Conservation (phyloP, 2,329 filamentous ascomycete species). For the Monosporascus cannonballus region DNA sequence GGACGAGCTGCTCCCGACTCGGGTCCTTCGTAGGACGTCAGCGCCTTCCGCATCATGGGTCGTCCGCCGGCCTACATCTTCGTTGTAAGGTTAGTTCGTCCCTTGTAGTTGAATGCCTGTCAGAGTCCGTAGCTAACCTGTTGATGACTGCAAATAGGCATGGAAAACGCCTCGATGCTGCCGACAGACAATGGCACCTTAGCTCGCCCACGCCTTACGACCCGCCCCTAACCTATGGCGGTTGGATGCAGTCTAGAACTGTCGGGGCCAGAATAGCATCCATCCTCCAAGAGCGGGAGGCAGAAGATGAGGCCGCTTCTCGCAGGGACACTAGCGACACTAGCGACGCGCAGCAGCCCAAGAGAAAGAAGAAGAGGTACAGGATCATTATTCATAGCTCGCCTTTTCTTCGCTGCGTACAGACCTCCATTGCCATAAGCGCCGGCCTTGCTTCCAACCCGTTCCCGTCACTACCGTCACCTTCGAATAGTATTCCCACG, state of each 20-base stretch:
- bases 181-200: conserved; percentile 92
- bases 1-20: too few species aligned
- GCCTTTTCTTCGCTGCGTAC: conserved; percentile 88
- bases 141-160: conserved; percentile 48
- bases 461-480: conserved; percentile 22
- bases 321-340: conserved; percentile 10
- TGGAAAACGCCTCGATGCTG: conserved; percentile 87
- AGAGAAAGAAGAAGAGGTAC: conserved; percentile 51
- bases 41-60: conserved; percentile 29
- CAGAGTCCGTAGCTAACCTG: conserved; percentile 1
- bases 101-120: background rate
- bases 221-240: conserved; percentile 87
- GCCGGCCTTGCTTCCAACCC: conserved; percentile 70
- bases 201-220: conserved; percentile 93
- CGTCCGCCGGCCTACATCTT: conserved; percentile 44
- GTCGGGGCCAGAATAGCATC: conserved; percentile 79
- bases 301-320: conserved; percentile 26
- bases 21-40: background rate
- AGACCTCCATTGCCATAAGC: conserved; percentile 84
- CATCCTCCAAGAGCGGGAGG: conserved; percentile 52
- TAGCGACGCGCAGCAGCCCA: conserved; percentile 8
- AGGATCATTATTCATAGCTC: conserved; percentile 85
- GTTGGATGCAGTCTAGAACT: conserved; percentile 80
- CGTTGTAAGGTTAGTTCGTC: conserved; percentile 38
- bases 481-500: conserved; percentile 9